phyloP scores from a whole-genome alignment of 202 grass and related monocot species.

The Tripidium arundinaceum region DNA sequence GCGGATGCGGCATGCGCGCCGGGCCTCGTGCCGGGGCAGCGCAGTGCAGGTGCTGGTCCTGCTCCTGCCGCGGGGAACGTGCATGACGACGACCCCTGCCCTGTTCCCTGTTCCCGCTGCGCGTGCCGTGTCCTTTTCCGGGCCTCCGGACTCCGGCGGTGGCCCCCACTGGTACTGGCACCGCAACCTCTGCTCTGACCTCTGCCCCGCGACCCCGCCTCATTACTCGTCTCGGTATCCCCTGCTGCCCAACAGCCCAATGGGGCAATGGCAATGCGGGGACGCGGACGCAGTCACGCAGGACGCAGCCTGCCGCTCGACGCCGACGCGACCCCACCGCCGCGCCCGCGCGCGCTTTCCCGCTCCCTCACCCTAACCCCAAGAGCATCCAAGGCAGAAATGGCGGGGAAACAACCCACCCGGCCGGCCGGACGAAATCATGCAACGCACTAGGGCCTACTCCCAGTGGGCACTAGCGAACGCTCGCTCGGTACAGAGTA shows the following conservation, averaged over 20 bases:
- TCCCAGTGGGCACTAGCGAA: too few relatives aligned
- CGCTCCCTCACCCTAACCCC: too few relatives aligned
- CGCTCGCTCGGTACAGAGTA: too few relatives aligned
- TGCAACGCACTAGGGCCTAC: too few relatives aligned
- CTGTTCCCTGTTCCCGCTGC: neutral
- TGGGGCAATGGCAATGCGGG: neutral
- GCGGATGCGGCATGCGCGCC: neutral
- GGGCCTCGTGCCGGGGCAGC: too few relatives aligned
- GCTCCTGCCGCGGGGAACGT: constrained; percentile 4
- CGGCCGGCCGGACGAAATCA: too few relatives aligned
- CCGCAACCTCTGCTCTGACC: too few relatives aligned
- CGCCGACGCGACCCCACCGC: neutral
- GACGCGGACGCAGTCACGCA: too few relatives aligned
- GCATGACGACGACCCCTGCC: neutral
- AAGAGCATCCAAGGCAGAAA: neutral
- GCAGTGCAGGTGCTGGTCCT: too few relatives aligned
- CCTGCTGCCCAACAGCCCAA: neutral
- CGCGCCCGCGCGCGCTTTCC: neutral
- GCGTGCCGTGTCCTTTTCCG: neutral
- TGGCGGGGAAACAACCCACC: neutral
- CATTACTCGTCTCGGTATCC: neutral
- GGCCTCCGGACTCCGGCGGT: neutral
- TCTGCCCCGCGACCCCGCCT: neutral
- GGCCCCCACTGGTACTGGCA: neutral
- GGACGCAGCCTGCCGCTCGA: neutral